Percentiles rank a stretch among this genome's conserved stretches.
These are phyloP conservation scores for Leptosphaerulina australis DNA, from an alignment of 2,329 filamentous ascomycete genomes.

Conservation along the genomic window DNA sequence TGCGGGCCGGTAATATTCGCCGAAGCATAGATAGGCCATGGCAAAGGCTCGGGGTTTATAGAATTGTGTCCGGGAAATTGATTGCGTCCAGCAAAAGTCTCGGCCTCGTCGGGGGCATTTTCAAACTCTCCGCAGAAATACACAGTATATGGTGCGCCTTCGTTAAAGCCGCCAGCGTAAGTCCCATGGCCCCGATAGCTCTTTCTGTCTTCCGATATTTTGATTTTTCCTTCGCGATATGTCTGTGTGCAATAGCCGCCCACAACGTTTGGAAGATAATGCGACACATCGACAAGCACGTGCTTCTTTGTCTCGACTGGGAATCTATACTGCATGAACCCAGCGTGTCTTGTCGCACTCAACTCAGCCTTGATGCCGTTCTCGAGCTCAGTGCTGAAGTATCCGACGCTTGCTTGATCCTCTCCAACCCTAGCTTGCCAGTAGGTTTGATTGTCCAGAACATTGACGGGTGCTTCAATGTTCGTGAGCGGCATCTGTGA, in stretches of 20 bases:
- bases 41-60: constrained; percentile 16
- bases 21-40: constrained; percentile 10
- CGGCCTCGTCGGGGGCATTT: constrained; percentile 22
- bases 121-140: constrained; percentile 42
- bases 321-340: constrained; percentile 67
- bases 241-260: constrained; percentile 32
- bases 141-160: constrained; percentile 36
- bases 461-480: constrained; percentile 45
- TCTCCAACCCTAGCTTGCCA: constrained; percentile 45
- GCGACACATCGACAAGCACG: constrained; percentile 55
- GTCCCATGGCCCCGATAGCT: constrained; percentile 36
- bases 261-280: constrained; percentile 39
- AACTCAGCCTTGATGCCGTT: constrained; percentile 65
- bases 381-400: constrained; percentile 63
- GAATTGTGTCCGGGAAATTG: constrained; percentile 12
- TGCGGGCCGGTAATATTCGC: constrained; percentile 48
- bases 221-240: constrained; percentile 31
- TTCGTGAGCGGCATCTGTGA: constrained; percentile 59
- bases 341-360: constrained; percentile 61
- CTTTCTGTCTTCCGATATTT: constrained; percentile 27
- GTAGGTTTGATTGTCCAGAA: constrained; percentile 51
- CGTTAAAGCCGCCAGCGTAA: constrained; percentile 40
- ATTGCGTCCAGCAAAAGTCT: constrained; percentile 59
- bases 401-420: constrained; percentile 61
- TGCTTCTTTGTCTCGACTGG: constrained; percentile 50